These are phyloP conservation scores for Tausonia pullulans DNA, from an alignment of 1,284 basidiomycete species.

Conservation along the genomic window DNA sequence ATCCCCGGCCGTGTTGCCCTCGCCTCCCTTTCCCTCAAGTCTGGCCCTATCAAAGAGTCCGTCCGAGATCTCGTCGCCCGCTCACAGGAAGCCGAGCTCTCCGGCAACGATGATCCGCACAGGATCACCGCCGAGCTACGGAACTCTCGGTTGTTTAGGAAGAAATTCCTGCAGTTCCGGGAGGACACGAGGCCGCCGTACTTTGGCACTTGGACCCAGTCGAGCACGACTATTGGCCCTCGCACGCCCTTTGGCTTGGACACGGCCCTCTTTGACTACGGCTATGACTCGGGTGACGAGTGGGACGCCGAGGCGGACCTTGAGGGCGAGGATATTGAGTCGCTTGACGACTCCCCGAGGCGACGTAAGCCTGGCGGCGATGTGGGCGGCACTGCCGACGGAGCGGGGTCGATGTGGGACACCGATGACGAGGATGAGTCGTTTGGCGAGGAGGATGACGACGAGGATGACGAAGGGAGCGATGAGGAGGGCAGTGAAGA, in stretches of 20 bases:
- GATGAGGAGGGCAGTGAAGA: slow-evolving; percentile 35
- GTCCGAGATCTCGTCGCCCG: slow-evolving; percentile 47
- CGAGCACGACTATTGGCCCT: slow-evolving; percentile 54
- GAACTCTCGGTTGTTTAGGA: slow-evolving; percentile 49
- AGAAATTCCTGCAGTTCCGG: slow-evolving; percentile 61
- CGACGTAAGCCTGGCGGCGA: slow-evolving; percentile 14
- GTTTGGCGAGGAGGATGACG: slow-evolving; percentile 26
- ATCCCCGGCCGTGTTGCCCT: slow-evolving; percentile 1
- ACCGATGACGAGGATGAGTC: slow-evolving; percentile 47
- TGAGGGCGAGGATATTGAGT: slow-evolving; percentile 54
- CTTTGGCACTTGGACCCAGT: slow-evolving; percentile 66
- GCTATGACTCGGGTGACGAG: slow-evolving; percentile 72
- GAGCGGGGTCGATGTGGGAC: slow-evolving; percentile 47
- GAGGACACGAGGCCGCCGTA: slow-evolving; percentile 71
- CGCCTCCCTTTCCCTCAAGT: slow-evolving; percentile 26
- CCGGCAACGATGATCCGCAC: slow-evolving; percentile 51
- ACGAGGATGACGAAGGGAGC: slow-evolving; percentile 56
- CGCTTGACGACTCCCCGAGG: slow-evolving; percentile 21
- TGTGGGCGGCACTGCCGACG: slow-evolving; percentile 33
- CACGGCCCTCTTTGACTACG: slow-evolving; percentile 58
- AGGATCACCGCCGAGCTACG: slow-evolving; percentile 47
- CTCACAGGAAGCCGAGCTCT: slow-evolving; percentile 56
- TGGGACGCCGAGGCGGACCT: slow-evolving; percentile 59
- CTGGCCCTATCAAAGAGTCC: slow-evolving; percentile 28
- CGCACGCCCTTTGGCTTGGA: slow-evolving; percentile 64